These are phyloP conservation scores for Prunus persica DNA, from an alignment of 306 rosid species.

Conservation along the genomic window DNA sequence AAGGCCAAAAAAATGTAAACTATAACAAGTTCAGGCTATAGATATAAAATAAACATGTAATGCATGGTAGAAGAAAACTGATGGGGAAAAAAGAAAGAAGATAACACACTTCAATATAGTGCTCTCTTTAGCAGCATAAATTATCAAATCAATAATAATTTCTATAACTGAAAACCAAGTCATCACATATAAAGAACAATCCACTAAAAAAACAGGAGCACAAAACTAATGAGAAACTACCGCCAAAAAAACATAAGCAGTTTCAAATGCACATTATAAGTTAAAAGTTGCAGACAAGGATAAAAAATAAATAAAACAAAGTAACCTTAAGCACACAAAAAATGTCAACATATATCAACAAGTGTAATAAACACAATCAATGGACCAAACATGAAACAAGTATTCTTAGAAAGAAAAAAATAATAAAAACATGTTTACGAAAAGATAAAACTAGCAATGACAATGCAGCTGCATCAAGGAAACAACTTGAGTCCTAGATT, in stretches of 20 bases:
- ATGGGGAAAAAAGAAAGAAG: neutral
- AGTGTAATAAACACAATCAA: neutral
- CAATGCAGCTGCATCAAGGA: neutral
- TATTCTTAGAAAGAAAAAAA: neutral
- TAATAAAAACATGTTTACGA: neutral
- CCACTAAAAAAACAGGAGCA: neutral
- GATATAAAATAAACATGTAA: neutral
- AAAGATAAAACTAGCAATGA: neutral
- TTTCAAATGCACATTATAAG: neutral
- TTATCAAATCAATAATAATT: neutral
- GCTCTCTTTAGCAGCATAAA: neutral
- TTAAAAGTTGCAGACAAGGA: neutral
- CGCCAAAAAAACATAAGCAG: neutral
- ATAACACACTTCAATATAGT: neutral
- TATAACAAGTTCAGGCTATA: neutral
- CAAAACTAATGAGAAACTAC: neutral
- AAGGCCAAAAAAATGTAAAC: neutral
- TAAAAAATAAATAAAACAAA: neutral
- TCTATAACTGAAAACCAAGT: neutral
- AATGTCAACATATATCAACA: neutral
- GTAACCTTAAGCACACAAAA: neutral
- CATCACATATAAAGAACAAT: neutral
- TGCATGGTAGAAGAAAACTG: neutral
- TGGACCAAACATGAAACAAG: neutral
- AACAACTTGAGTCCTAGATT: neutral